Conservation (phyloP, 176 grass and related monocot species). For the Oryza punctata region DNA sequence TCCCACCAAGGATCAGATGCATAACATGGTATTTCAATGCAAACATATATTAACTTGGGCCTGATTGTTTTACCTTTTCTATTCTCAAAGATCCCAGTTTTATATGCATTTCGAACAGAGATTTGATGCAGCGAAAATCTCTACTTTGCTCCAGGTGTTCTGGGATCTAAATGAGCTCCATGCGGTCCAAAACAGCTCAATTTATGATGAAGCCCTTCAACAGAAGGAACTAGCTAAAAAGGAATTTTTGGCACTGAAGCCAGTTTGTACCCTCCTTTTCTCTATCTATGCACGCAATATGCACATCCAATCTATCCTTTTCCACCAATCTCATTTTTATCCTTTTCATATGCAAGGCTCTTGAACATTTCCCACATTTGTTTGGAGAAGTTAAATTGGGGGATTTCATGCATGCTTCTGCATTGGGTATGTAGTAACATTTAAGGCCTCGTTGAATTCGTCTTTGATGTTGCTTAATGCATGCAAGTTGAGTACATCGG, state of each 20-base stretch:
- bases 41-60: neutral
- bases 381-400: conserved; percentile 64
- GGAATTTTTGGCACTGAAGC: conserved; percentile 47
- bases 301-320: neutral
- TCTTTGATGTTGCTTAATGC: conserved; percentile 1
- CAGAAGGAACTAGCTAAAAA: conserved; percentile 29
- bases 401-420: conserved; percentile 72
- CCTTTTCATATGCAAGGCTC: conserved; percentile 49
- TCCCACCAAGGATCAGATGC: conserved; percentile 59
- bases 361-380: conserved; percentile 55
- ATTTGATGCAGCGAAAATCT: neutral
- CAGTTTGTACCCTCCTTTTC: conserved; percentile 35
- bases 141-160: conserved; percentile 43
- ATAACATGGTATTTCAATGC: conserved; percentile 53
- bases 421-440: conserved; percentile 58
- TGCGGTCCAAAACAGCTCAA: conserved; percentile 39
- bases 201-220: conserved; percentile 45
- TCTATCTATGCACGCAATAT: neutral
- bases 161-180: conserved; percentile 55
- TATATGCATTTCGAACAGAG: neutral
- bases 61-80: neutral
- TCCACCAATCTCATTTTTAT: neutral
- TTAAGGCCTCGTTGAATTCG: neutral
- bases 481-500: neutral
- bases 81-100: neutral